These are phyloP conservation scores for Haberlea rhodopensis DNA, from an alignment of 257 asterid species.

Conservation along the genomic window DNA sequence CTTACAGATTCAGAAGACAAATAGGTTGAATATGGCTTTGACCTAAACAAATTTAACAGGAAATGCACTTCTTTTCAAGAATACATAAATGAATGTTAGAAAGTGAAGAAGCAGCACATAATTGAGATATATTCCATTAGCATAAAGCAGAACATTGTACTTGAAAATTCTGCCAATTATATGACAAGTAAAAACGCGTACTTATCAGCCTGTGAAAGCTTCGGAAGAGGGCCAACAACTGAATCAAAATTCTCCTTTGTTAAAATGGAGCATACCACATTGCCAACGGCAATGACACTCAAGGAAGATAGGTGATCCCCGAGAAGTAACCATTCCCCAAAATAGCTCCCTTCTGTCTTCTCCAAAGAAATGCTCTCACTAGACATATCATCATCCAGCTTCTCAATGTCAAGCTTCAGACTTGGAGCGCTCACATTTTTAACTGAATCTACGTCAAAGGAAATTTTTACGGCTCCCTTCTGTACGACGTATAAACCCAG, in stretches of 20 bases:
- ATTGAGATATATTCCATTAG: constrained; percentile 7
- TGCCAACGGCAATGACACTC: constrained; percentile 59
- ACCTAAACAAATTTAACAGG: constrained; percentile 39
- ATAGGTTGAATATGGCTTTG: constrained; percentile 45
- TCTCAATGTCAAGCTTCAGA: constrained; percentile 51
- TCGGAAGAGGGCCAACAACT: constrained; percentile 69
- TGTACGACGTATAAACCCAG: constrained; percentile 72
- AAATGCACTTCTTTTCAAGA: constrained; percentile 24
- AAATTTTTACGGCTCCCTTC: constrained; percentile 67
- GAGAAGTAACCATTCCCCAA: constrained; percentile 93
- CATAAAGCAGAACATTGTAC: constrained; percentile 17
- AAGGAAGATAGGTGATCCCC: constrained; percentile 57
- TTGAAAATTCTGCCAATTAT: background rate
- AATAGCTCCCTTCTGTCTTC: constrained; percentile 81
- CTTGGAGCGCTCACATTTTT: constrained; percentile 53
- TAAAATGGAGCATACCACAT: constrained; percentile 74
- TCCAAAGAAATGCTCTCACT: constrained; percentile 46
- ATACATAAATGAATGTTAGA: constrained; percentile 9
- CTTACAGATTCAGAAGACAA: constrained; percentile 43
- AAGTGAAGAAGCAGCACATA: constrained; percentile 7
- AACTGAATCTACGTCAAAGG: constrained; percentile 46
- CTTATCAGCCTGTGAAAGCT: constrained; percentile 69
- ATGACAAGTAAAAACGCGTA: constrained; percentile 33
- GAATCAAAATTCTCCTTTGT: constrained; percentile 86
- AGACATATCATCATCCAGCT: constrained; percentile 37